A percentile compares a stretch with the other conserved stretches of the same genome.
Conservation (phyloP, 148 eudicot genomes). For the Gaultheria prostrata region DNA sequence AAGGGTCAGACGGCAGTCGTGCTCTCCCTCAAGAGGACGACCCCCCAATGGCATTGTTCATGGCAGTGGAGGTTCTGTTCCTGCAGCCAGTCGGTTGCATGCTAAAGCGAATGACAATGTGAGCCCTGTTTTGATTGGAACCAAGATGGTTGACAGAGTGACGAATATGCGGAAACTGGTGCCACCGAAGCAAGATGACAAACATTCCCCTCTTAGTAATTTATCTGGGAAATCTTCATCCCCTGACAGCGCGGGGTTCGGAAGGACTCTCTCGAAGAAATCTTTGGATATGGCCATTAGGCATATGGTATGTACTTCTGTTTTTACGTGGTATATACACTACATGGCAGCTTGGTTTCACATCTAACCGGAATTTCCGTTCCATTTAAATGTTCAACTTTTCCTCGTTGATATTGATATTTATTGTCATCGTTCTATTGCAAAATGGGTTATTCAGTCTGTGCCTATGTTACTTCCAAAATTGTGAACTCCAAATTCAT, state of each 20-base stretch:
- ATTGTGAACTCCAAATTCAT: not conserved
- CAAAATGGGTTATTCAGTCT: not conserved
- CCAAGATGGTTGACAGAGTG: slow-evolving; percentile 97
- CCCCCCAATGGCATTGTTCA: slow-evolving; percentile 66
- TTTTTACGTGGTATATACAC: not conserved
- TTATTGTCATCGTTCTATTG: slow-evolving; percentile 7
- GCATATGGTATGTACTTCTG: slow-evolving; percentile 66
- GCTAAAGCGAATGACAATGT: slow-evolving; percentile 78
- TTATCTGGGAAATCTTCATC: slow-evolving; percentile 91
- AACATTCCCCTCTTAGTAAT: slow-evolving; percentile 68
- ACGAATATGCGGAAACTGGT: slow-evolving; percentile 88
- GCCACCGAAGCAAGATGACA: slow-evolving; percentile 84
- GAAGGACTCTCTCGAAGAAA: slow-evolving; percentile 88
- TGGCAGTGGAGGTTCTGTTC: slow-evolving; percentile 76
- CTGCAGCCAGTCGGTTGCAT: slow-evolving; percentile 62
- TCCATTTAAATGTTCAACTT: not conserved
- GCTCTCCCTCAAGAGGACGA: slow-evolving; percentile 92
- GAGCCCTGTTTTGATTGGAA: slow-evolving; percentile 81
- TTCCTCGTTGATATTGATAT: not conserved
- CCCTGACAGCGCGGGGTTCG: slow-evolving; percentile 91
- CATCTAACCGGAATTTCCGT: not conserved
- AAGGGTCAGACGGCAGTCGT: slow-evolving; percentile 74
- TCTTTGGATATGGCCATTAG: slow-evolving; percentile 97
- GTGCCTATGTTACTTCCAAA: not conserved
- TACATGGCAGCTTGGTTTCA: not conserved